Percentiles rank a stretch among this genome's conserved stretches.
These are phyloP conservation scores for Canavalia ensiformis DNA, from an alignment of 306 rosid species.

Conservation along the genomic window DNA sequence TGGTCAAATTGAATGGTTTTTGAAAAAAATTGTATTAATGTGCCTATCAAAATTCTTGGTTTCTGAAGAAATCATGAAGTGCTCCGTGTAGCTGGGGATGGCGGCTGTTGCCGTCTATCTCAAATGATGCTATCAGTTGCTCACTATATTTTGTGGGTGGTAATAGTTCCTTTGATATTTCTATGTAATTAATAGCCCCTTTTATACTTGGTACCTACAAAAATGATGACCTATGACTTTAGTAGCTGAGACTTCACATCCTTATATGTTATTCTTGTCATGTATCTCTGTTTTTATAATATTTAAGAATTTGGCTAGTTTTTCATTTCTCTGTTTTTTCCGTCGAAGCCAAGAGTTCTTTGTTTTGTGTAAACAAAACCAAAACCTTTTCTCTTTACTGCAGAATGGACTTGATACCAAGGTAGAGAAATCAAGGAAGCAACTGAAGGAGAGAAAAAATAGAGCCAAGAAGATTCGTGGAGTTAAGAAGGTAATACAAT, in stretches of 20 bases:
- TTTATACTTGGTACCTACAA: not conserved
- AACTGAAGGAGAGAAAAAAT: conserved; percentile 92
- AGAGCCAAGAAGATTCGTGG: conserved; percentile 90
- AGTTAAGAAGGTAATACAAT: conserved; percentile 75
- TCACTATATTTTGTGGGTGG: not conserved
- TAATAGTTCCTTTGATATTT: not conserved
- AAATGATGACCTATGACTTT: not conserved
- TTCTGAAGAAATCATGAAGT: not conserved
- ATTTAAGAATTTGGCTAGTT: not conserved
- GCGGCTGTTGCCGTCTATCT: not conserved
- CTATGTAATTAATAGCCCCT: not conserved
- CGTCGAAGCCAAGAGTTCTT: not conserved
- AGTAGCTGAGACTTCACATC: not conserved
- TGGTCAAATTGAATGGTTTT: not conserved
- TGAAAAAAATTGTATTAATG: not conserved
- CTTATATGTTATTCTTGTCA: not conserved
- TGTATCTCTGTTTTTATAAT: not conserved
- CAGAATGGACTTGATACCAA: conserved; percentile 92
- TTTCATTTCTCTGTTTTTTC: not conserved
- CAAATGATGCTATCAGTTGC: not conserved
- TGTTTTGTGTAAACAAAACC: conserved; percentile 1
- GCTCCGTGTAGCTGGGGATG: not conserved
- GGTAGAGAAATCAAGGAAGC: conserved; percentile 87
- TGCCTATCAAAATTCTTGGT: not conserved
- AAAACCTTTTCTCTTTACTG: not conserved